Evolutionary conservation across 805 yeast genomes (phyloP).

Genomic region (Saturnispora dispora): DNA sequence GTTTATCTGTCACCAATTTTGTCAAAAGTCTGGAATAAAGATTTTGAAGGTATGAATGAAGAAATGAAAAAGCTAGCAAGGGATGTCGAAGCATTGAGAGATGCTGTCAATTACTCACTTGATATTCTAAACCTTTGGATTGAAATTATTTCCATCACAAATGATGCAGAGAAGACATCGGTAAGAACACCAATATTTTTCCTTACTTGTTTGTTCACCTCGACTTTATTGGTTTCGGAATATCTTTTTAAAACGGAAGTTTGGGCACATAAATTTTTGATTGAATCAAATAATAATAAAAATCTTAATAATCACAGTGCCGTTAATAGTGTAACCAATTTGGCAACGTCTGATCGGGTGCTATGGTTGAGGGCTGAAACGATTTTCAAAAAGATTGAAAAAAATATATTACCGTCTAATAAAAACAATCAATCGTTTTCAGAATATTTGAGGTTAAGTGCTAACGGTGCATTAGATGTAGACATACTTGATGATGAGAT

Average conservation of each 20-base stretch:
- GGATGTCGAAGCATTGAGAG: slow-evolving; percentile 57
- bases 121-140: slow-evolving; percentile 63
- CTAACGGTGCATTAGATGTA: slow-evolving; percentile 51
- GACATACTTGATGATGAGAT: slow-evolving; percentile 40
- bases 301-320: slow-evolving; percentile 7
- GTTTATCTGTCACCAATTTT: slow-evolving; percentile 54
- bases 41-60: slow-evolving; percentile 59
- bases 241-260: slow-evolving; percentile 49
- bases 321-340: slow-evolving; percentile 15
- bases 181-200: slow-evolving; percentile 70
- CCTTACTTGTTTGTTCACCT: slow-evolving; percentile 58
- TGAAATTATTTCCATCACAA: slow-evolving; percentile 54
- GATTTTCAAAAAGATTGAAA: slow-evolving; percentile 51
- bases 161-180: slow-evolving; percentile 58
- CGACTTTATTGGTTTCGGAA: slow-evolving; percentile 55
- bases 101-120: slow-evolving; percentile 48
- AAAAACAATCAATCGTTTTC: slow-evolving; percentile 45
- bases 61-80: slow-evolving; percentile 37
- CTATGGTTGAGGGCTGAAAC: slow-evolving; percentile 58
- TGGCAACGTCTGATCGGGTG: slow-evolving; percentile 41
- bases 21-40: slow-evolving; percentile 50
- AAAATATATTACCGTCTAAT: slow-evolving; percentile 43
- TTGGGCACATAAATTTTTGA: slow-evolving; percentile 34
- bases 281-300: background rate
- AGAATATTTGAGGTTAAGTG: slow-evolving; percentile 49